Percentiles rank a stretch among this genome's conserved stretches.
phyloP scores from a whole-genome alignment of 139 green algal species.

The Coelastrella sp. region DNA sequence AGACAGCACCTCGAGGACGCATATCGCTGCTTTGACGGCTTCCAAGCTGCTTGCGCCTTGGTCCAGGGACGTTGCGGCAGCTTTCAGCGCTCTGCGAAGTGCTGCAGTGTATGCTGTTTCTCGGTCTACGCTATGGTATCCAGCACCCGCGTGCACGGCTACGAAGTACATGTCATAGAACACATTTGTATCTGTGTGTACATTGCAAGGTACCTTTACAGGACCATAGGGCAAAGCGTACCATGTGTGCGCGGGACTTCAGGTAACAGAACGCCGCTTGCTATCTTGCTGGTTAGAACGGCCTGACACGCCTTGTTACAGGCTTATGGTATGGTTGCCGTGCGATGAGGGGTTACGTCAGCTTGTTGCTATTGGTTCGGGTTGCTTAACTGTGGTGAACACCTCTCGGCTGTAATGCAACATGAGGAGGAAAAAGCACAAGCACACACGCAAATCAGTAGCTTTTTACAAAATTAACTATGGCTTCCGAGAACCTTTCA shows the following conservation, averaged over 20 bases:
- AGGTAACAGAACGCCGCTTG: too few relatives aligned
- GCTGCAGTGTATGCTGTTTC: constrained; percentile 69
- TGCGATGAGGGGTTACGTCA: too few relatives aligned
- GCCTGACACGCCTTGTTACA: too few relatives aligned
- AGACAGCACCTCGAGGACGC: constrained; percentile 64
- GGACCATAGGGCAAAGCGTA: too few relatives aligned
- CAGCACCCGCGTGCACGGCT: constrained; percentile 82
- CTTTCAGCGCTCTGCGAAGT: constrained; percentile 62
- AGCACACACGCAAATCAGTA: constrained; percentile 68
- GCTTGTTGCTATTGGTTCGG: too few relatives aligned
- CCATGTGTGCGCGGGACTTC: too few relatives aligned
- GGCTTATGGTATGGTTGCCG: too few relatives aligned
- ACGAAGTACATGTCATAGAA: constrained; percentile 61
- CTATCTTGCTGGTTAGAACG: too few relatives aligned
- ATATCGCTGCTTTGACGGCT: constrained; percentile 68
- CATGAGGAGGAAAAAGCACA: constrained; percentile 86
- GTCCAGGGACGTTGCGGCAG: constrained; percentile 52
- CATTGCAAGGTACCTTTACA: too few relatives aligned
- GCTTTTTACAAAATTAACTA: constrained; percentile 79
- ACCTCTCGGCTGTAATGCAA: not conserved
- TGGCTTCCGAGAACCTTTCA: constrained; percentile 80
- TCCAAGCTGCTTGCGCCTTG: constrained; percentile 36
- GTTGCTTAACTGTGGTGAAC: too few relatives aligned
- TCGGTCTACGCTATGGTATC: constrained; percentile 57
- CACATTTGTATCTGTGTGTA: too few relatives aligned